Conservation (phyloP, 192 early-diverging fungal genomes). For the Backusella macrospora region DNA sequence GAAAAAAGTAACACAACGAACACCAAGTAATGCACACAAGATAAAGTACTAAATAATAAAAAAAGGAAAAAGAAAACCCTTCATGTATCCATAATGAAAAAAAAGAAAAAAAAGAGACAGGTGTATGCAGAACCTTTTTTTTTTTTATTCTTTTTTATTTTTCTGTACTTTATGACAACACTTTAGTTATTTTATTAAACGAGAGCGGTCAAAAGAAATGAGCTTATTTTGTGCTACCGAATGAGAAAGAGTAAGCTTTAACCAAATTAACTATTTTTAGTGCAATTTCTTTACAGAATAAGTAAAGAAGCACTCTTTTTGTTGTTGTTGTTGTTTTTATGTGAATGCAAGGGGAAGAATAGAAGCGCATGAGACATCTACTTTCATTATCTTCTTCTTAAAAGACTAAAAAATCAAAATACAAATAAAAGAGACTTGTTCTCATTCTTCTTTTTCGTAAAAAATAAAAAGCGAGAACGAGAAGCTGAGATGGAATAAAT, state of each 20-base stretch:
- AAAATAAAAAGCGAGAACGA: background rate
- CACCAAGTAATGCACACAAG: slow-evolving; percentile 4
- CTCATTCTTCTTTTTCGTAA: too few species aligned
- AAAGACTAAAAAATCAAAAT: background rate
- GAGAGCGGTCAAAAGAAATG: too few species aligned
- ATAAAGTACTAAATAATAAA: background rate
- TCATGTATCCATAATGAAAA: background rate
- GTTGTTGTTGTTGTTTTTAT: background rate
- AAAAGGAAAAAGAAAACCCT: background rate
- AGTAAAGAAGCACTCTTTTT: background rate
- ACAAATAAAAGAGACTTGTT: too few species aligned
- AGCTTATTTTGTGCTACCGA: background rate
- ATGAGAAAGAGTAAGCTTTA: background rate
- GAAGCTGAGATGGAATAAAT: background rate
- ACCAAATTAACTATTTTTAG: slow-evolving; percentile 15
- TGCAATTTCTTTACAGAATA: slow-evolving; percentile 11
- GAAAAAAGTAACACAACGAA: slow-evolving; percentile 9
- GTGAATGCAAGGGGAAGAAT: background rate
- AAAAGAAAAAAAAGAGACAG: background rate
- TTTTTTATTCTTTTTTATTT: background rate
- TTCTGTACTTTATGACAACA: too few species aligned
- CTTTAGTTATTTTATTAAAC: background rate
- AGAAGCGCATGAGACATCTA: background rate
- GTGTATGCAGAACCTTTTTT: background rate
- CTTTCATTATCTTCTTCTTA: background rate